These are phyloP conservation scores for Ophiostoma sp. DNA, from an alignment of 2,329 filamentous ascomycete species.

Conservation along the genomic window DNA sequence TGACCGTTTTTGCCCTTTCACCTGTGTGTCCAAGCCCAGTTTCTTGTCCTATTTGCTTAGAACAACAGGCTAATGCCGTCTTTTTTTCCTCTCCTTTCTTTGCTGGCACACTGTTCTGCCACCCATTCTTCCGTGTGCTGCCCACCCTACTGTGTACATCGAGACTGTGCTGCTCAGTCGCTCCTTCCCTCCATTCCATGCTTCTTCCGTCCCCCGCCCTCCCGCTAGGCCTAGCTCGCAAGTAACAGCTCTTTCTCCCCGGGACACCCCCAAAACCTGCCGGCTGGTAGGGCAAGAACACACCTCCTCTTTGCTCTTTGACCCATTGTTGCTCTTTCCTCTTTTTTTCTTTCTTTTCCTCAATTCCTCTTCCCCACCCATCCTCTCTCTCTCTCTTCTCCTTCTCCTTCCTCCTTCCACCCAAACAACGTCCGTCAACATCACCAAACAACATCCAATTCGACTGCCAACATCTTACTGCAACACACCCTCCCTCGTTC, in stretches of 20 bases:
- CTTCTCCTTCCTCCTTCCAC: not conserved
- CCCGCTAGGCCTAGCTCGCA: conserved; percentile 21
- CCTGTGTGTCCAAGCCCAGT: not conserved
- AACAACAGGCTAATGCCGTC: not conserved
- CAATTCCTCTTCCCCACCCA: not conserved
- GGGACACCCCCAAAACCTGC: conserved; percentile 2
- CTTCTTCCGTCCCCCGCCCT: conserved; percentile 19
- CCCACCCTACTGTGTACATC: not conserved
- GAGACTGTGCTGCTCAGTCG: not conserved
- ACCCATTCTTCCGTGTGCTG: conserved; percentile 4
- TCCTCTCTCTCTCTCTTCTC: not conserved
- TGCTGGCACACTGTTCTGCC: not conserved
- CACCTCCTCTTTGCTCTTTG: not conserved
- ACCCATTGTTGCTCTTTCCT: not conserved
- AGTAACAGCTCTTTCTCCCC: not conserved
- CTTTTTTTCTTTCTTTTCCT: not conserved
- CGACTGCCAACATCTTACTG: not conserved
- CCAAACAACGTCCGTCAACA: not conserved
- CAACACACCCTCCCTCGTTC: not conserved
- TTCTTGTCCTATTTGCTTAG: not conserved
- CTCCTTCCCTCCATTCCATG: not conserved
- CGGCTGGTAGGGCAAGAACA: not conserved
- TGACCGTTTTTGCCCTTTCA: not conserved
- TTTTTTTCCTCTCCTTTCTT: not conserved
- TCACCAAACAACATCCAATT: not conserved